phyloP scores from a whole-genome alignment of 192 early-diverging fungal species.

The Dimargaris xerosporica region DNA sequence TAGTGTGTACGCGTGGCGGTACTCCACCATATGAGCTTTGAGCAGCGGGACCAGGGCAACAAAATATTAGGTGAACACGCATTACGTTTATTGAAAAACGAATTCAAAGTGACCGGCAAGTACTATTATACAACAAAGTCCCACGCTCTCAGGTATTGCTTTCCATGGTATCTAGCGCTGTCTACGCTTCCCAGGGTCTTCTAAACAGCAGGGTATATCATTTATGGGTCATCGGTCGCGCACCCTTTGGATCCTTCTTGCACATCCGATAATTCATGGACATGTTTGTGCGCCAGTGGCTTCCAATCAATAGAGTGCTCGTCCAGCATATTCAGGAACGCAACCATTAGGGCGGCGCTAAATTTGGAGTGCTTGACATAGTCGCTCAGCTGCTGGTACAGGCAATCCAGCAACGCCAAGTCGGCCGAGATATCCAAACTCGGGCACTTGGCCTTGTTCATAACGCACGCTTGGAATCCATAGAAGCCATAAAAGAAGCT shows the following conservation, averaged over 20 bases:
- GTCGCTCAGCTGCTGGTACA: background rate
- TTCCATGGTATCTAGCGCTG: no score
- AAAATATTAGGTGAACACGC: no score
- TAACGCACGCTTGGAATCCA: background rate
- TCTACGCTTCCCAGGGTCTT: no score
- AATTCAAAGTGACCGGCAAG: no score
- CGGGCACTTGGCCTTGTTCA: background rate
- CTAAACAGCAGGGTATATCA: no score
- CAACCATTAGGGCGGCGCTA: background rate
- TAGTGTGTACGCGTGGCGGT: no score
- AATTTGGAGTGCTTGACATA: background rate
- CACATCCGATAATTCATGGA: background rate
- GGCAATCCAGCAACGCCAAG: background rate
- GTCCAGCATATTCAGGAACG: background rate
- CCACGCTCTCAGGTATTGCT: no score
- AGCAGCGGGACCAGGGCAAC: no score
- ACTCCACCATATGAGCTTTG: no score
- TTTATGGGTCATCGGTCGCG: background rate
- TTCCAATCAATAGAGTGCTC: background rate
- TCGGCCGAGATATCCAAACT: background rate
- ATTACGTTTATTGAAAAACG: no score
- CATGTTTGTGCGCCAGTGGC: background rate
- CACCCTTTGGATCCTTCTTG: background rate
- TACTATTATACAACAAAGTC: no score
- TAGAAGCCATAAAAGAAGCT: conserved; percentile 3